Base-by-base conservation (phyloP, 768 basidiomycete genomes). In the Kwoniella europaea region DNA sequence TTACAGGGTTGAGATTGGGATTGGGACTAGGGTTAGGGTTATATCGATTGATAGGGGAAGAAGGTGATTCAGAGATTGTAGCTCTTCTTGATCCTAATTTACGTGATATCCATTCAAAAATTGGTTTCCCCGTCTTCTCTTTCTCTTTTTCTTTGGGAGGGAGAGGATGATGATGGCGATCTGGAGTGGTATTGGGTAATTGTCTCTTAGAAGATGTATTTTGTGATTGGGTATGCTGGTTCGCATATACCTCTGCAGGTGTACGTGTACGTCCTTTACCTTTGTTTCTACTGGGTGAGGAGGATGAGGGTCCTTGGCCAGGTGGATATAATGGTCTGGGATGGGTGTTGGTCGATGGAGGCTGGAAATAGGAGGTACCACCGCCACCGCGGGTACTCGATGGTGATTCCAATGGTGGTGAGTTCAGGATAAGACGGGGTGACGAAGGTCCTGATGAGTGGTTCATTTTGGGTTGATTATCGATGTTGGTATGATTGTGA, bases 41-140 rank as follows among this genome's bases (percentile, higher is more conserved):
- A 50, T 13, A 50, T 13, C 13, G 5, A 18, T 13, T 15, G 18
- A 18, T 15, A 50, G 46, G 46, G 46, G 66, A 54, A 16, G 54
- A 59, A 50, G 65, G 59, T 18, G 60, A 16, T 18, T 69, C 55
- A 10, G 69, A 70, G 2, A 75, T 69, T 35, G 74, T 77, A 9
- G 78, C 78, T 61, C 75, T n/a, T 52, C 74, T 63, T 9, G 67
- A 61, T 46, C 77, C 78, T 4, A 81, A 65, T 65, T 81, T 81
- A 15, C 78, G 68, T 4, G 74, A 69, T 29, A 81, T 74, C 79
- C 79, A 81, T 29, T 79, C 78, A 29, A 81, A 75, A 13, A 79
- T 71, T 4, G 79, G 79, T 67, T 80, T 80, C n/a, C 69, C 61
- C 24, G 46, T n/a, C 29, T 54, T 67, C 24, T 65, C 44, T 50